phyloP scores from a whole-genome alignment of 257 asterid species.

The Fraxinus cuspidata region DNA sequence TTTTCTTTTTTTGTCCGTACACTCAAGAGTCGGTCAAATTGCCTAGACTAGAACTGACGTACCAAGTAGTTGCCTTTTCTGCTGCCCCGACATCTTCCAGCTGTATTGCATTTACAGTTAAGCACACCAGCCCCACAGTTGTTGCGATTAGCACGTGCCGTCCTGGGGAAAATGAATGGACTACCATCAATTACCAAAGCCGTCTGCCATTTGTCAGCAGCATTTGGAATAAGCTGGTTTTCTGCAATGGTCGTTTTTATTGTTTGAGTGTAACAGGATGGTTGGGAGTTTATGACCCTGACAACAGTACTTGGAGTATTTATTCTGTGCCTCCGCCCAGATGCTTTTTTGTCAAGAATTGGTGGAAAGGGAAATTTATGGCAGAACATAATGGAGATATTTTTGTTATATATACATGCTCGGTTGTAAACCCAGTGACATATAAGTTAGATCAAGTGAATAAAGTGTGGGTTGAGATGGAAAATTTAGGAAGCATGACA shows the following conservation, averaged over 20 bases:
- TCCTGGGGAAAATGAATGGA: constrained; percentile 79
- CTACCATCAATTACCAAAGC: constrained; percentile 51
- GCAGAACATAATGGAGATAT: constrained; percentile 83
- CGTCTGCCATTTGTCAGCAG: constrained; percentile 79
- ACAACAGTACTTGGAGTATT: constrained; percentile 59
- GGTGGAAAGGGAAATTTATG: constrained; percentile 95
- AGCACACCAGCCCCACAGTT: constrained; percentile 60
- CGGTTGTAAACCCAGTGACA: constrained; percentile 67
- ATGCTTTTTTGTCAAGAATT: constrained; percentile 64
- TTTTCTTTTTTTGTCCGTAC: constrained; percentile 79
- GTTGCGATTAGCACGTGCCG: constrained; percentile 53
- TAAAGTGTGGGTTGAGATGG: constrained; percentile 72
- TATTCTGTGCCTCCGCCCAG: constrained; percentile 69
- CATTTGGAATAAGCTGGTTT: constrained; percentile 75
- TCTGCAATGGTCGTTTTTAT: constrained; percentile 67
- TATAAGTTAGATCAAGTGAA: constrained; percentile 62
- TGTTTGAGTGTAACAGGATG: constrained; percentile 77
- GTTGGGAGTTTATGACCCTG: constrained; percentile 69
- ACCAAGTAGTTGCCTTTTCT: constrained; percentile 80
- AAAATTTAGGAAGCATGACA: constrained; percentile 60
- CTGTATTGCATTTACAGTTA: constrained; percentile 72
- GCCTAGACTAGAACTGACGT: constrained; percentile 60
- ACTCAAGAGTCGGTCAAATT: constrained; percentile 52
- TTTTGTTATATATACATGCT: constrained; percentile 71
- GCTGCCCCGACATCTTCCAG: constrained; percentile 66